Conservation (phyloP, 345 rosid genomes). For the Stellera chamaejasme region DNA sequence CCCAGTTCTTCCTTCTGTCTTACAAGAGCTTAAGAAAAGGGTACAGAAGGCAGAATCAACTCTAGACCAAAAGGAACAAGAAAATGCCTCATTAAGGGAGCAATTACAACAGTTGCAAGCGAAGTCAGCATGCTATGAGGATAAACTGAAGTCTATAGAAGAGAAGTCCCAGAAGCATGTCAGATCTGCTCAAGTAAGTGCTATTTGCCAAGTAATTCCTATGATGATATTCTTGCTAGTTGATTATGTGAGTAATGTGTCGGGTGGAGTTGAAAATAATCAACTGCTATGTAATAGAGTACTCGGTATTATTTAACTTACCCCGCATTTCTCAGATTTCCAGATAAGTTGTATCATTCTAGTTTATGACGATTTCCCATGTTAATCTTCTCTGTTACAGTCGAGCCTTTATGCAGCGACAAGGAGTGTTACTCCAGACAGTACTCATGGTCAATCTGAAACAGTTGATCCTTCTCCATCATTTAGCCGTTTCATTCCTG, state of each 20-base stretch:
- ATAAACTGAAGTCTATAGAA: conserved; percentile 90
- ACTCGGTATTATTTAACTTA: too few relatives aligned
- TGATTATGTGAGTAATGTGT: too few relatives aligned
- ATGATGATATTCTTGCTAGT: not conserved
- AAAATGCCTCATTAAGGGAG: conserved; percentile 64
- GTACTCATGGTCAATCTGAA: conserved; percentile 35
- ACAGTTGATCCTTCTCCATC: conserved; percentile 45
- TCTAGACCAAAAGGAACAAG: conserved; percentile 69
- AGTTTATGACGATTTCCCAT: too few relatives aligned
- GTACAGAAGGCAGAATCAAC: conserved; percentile 63
- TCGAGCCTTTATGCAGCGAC: conserved; percentile 72
- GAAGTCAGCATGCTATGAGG: conserved; percentile 75
- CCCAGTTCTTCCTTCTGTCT: conserved; percentile 38
- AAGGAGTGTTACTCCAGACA: conserved; percentile 60
- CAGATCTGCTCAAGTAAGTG: conserved; percentile 75
- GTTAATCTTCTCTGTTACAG: conserved; percentile 23
- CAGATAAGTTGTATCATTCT: too few relatives aligned
- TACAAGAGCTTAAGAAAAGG: conserved; percentile 67
- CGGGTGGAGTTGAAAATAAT: too few relatives aligned
- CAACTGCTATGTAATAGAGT: too few relatives aligned
- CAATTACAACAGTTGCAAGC: conserved; percentile 62
- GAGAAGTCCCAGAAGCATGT: conserved; percentile 93
- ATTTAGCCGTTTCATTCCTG: conserved; percentile 56
- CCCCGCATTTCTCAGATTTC: too few relatives aligned
- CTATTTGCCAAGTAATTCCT: not conserved